Percentiles rank a stretch among this genome's conserved stretches.
phyloP scores from a whole-genome alignment of 2,329 filamentous ascomycete genomes.

The Aspergillus ruber region DNA sequence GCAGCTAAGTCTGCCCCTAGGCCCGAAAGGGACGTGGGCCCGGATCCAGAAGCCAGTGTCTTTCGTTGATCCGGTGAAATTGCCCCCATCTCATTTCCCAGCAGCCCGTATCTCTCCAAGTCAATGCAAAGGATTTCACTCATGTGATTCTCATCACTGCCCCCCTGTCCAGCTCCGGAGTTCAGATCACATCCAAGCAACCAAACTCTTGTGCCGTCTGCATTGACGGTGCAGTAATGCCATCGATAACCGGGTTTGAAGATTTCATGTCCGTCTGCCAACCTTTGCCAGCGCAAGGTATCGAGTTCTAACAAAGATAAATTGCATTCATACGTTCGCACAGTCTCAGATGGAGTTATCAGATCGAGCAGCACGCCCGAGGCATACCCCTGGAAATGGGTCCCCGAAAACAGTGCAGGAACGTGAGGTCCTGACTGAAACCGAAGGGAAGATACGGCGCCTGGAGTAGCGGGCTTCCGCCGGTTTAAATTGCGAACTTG shows the following conservation, averaged over 20 bases:
- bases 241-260: constrained; percentile 89
- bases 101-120: constrained; percentile 79
- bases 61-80: constrained; percentile 46
- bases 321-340: constrained; percentile 80
- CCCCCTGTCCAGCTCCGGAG: constrained; percentile 57
- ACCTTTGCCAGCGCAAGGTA: constrained; percentile 84
- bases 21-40: constrained; percentile 47
- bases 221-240: constrained; percentile 97
- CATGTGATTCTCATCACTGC: constrained; percentile 79
- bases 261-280: constrained; percentile 89
- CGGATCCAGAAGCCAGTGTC: constrained; percentile 49
- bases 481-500: constrained; percentile 50
- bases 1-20: constrained; percentile 80
- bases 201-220: constrained; percentile 94
- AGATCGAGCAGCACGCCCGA: constrained; percentile 91
- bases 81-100: constrained; percentile 67
- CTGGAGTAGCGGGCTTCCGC: constrained; percentile 60
- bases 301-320: constrained; percentile 82
- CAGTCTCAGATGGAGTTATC: constrained; percentile 83
- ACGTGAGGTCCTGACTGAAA: constrained; percentile 83
- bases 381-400: constrained; percentile 92
- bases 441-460: constrained; percentile 80
- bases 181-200: constrained; percentile 87
- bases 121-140: constrained; percentile 94
- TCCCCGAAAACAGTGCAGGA: constrained; percentile 81